These are phyloP conservation scores for Fusarium compactum DNA, from an alignment of 2,329 filamentous ascomycete genomes.

Conservation along the genomic window DNA sequence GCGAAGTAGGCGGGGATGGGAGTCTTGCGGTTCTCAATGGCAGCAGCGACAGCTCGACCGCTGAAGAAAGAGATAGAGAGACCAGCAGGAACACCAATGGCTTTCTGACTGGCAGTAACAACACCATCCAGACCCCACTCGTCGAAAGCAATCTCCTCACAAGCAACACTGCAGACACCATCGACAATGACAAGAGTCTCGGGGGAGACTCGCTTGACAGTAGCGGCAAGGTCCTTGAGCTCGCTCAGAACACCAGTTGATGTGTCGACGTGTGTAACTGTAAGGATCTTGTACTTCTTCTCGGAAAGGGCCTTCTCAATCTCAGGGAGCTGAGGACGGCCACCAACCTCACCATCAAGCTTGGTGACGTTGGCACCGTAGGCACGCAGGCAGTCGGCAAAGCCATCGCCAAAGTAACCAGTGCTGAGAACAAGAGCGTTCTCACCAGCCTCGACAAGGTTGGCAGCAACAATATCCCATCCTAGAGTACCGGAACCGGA, in stretches of 20 bases:
- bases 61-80: slow-evolving; percentile 96
- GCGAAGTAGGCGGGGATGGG: slow-evolving; percentile 92
- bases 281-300: slow-evolving; percentile 94
- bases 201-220: slow-evolving; percentile 88
- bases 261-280: slow-evolving; percentile 96
- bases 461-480: slow-evolving; percentile 96
- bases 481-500: slow-evolving; percentile 95
- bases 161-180: slow-evolving; percentile 96
- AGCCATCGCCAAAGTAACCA: slow-evolving; percentile 96
- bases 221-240: slow-evolving; percentile 83
- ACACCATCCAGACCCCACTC: slow-evolving; percentile 94
- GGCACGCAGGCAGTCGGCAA: slow-evolving; percentile 89
- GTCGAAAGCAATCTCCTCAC: slow-evolving; percentile 96
- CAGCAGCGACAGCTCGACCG: slow-evolving; percentile 81
- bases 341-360: slow-evolving; percentile 88
- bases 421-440: slow-evolving; percentile 93
- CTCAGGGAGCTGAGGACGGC: slow-evolving; percentile 85
- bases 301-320: slow-evolving; percentile 89
- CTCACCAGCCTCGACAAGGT: slow-evolving; percentile 89
- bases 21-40: slow-evolving; percentile 81
- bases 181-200: slow-evolving; percentile 94
- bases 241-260: slow-evolving; percentile 96
- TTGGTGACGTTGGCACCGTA: slow-evolving; percentile 94
- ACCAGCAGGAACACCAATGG: slow-evolving; percentile 93
- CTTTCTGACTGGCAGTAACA: slow-evolving; percentile 95